Evolutionary conservation across 805 yeast genomes (phyloP), one percentile per base, ranked within the genome.

Genomic region (Nakazawaea laoshanensis): DNA sequence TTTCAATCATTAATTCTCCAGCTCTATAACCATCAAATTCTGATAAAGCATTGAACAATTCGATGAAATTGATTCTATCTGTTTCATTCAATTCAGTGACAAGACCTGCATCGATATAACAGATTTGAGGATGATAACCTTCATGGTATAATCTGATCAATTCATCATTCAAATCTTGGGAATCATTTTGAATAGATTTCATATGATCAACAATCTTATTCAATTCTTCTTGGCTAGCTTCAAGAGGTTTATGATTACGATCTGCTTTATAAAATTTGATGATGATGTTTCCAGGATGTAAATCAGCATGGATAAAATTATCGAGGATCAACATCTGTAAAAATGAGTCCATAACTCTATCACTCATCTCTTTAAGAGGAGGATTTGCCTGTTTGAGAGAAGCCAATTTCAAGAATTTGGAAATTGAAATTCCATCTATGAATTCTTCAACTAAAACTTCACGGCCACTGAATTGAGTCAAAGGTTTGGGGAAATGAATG

Each of bases 241-340:
- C 18, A 7, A 23, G 13, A 7, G 13, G 10, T 7, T 25, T 25
- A 14, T n/a, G 11, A 14, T 25, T 8, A 6, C n/a, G 8, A 10
- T 18, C 21, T 14, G 11, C n/a, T 7, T 27, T 16, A 17, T 27
- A 27, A 18, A 27, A 77, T 30, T 85, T 59, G 7, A 85, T 71
- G 64, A 87, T 73, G 49, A 92, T 84, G 53, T 92, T 92, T 3
- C 99, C 99, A 0, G 98, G 96, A 45, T 92, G 99, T 38, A 92
- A 63, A 58, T 92, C 99, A 0, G 97, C 89, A 53, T 92, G 99
- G 27, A 88, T 85, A 54, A 92, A 92, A 53, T 92, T 88, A 58
- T 92, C 94, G 34, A 89, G 57, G 32, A 92, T 80, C 41, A 92
- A 64, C 99, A 92, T 92, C 47, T 87, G 82, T 42, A 92, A 62